Percentiles rank a stretch among this genome's conserved stretches.
phyloP scores from a whole-genome alignment of 768 basidiomycete genomes.

The Cytidiella melzeri region DNA sequence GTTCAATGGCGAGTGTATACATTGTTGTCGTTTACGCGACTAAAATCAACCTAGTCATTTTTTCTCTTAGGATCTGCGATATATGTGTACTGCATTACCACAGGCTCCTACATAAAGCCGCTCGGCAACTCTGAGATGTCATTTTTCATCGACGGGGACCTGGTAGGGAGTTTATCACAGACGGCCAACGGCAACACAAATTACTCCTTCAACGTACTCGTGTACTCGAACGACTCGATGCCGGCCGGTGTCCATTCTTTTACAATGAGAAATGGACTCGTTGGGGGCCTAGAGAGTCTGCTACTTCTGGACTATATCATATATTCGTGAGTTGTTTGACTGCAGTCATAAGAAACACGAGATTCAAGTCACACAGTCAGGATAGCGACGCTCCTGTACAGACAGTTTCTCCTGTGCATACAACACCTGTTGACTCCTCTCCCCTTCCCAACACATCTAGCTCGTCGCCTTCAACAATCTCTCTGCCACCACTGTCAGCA shows the following conservation, averaged over 20 bases:
- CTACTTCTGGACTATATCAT: constrained; percentile 11
- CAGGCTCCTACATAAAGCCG: constrained; percentile 20
- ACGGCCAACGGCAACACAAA: constrained; percentile 16
- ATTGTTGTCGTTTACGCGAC: constrained; percentile 1
- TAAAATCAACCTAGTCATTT: constrained; percentile 1
- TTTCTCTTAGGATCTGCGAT: constrained; percentile 33
- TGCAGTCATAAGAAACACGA: neutral
- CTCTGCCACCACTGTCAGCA: neutral
- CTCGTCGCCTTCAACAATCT: neutral
- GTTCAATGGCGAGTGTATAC: constrained; percentile 12
- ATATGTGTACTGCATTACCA: constrained; percentile 36
- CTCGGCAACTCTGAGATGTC: constrained; percentile 29
- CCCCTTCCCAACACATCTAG: neutral
- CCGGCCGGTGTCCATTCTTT: constrained; percentile 13
- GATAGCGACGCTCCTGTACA: neutral
- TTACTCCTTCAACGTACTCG: constrained; percentile 30
- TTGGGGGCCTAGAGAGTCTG: constrained; percentile 1
- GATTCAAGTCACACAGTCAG: neutral
- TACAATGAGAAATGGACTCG: constrained; percentile 6
- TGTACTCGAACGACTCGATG: constrained; percentile 29
- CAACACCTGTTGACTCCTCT: neutral
- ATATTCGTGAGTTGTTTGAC: constrained; percentile 7
- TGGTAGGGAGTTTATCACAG: constrained; percentile 25
- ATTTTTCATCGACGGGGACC: constrained; percentile 32
- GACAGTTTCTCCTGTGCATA: neutral